phyloP scores from a whole-genome alignment of 805 yeast genomes.

The Wickerhamiella sorbophila region DNA sequence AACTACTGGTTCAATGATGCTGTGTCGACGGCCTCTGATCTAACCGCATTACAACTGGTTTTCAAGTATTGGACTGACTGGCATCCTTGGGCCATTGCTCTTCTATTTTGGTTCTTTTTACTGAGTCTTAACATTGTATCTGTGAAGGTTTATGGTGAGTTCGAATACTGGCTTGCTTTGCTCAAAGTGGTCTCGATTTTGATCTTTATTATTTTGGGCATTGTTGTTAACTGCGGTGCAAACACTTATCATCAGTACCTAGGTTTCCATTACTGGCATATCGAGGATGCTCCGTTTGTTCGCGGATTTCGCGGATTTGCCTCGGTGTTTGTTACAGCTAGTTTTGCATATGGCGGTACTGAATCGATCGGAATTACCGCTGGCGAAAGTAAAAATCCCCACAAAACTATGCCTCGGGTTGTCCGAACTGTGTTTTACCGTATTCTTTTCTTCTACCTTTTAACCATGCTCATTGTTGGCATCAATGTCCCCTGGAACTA shows the following conservation, averaged over 20 bases:
- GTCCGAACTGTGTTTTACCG: conserved; percentile 42
- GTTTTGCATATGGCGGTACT: conserved; percentile 44
- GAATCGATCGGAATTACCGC: conserved; percentile 47
- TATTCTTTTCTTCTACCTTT: conserved; percentile 38
- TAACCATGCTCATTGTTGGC: conserved; percentile 43
- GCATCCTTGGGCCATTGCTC: conserved; percentile 36
- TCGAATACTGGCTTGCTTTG: conserved; percentile 55
- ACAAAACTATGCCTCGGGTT: conserved; percentile 42
- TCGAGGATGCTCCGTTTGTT: conserved; percentile 33
- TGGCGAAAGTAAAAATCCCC: conserved; percentile 47
- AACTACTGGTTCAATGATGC: conserved; percentile 42
- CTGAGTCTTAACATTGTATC: conserved; percentile 34
- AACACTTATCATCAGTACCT: conserved; percentile 33
- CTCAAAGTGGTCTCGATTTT: conserved; percentile 51
- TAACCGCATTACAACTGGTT: conserved; percentile 34
- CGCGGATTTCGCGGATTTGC: conserved; percentile 31
- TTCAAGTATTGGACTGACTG: conserved; percentile 34
- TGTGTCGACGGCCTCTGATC: conserved; percentile 34
- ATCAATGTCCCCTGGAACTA: conserved; percentile 44
- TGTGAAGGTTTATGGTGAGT: conserved; percentile 39
- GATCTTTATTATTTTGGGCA: conserved; percentile 45
- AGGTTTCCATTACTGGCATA: conserved; percentile 43
- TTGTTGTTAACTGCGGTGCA: conserved; percentile 44
- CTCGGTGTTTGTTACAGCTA: conserved; percentile 41
- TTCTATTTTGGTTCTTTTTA: conserved; percentile 40